phyloP scores from a whole-genome alignment of 208 protist genomes.

The Leishmania arabica region DNA sequence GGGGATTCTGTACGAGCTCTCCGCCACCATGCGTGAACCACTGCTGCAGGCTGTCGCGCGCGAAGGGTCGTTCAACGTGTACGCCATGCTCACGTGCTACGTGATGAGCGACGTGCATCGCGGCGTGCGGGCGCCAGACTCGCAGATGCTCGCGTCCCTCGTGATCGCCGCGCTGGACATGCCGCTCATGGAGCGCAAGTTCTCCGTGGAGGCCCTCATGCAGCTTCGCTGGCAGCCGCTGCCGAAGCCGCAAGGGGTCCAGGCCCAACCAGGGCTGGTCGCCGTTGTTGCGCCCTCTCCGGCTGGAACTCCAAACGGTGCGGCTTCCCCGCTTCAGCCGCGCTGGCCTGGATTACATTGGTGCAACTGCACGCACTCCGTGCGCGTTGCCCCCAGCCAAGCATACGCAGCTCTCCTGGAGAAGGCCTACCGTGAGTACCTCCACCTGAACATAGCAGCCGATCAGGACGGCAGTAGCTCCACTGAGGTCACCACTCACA shows the following conservation, averaged over 20 bases:
- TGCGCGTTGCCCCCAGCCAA: slow-evolving; percentile 28
- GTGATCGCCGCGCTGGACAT: slow-evolving; percentile 38
- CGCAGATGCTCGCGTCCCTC: not conserved
- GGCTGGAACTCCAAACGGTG: not conserved
- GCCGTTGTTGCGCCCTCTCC: not conserved
- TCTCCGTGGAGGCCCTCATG: slow-evolving; percentile 5
- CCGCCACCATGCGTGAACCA: slow-evolving; percentile 12
- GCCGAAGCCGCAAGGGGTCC: slow-evolving; percentile 12
- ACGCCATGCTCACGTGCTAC: slow-evolving; percentile 27
- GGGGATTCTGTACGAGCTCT: slow-evolving; percentile 40
- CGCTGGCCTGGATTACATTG: slow-evolving; percentile 53
- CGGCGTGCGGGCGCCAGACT: slow-evolving; percentile 1
- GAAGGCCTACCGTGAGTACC: slow-evolving; percentile 17
- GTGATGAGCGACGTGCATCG: slow-evolving; percentile 13
- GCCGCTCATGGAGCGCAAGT: slow-evolving; percentile 21
- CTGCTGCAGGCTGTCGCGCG: slow-evolving; percentile 39
- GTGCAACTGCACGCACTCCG: slow-evolving; percentile 47
- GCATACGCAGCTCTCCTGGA: slow-evolving; percentile 23
- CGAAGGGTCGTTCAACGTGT: slow-evolving; percentile 49
- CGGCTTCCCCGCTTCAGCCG: not conserved
- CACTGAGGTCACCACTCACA: not conserved
- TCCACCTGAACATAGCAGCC: not conserved
- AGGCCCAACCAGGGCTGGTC: slow-evolving; percentile 13
- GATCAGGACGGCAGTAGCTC: not conserved
- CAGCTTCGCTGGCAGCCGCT: slow-evolving; percentile 21